A percentile compares a stretch with the other conserved stretches of the same genome.
These are phyloP conservation scores for Obelidium mucronatum DNA, from an alignment of 192 early-diverging fungal species.

Conservation along the genomic window DNA sequence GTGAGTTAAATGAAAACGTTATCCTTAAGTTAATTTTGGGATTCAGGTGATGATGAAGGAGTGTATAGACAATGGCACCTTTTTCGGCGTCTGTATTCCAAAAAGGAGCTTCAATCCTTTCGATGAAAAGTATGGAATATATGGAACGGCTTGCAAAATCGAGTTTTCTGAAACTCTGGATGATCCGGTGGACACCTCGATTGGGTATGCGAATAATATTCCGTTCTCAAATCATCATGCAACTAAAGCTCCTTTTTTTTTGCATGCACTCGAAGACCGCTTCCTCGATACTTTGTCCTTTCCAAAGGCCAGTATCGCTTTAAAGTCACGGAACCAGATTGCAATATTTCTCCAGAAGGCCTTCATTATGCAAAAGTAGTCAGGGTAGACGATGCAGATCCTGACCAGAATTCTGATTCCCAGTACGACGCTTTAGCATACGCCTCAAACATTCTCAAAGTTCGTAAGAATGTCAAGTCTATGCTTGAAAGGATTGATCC, in stretches of 20 bases:
- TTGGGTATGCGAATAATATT: no score
- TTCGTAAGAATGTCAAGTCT: not conserved
- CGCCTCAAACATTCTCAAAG: not conserved
- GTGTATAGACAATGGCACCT: conserved; percentile 9
- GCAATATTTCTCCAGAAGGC: conserved; percentile 17
- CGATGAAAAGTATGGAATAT: not conserved
- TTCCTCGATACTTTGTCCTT: conserved; percentile 24
- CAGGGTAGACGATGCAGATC: conserved; percentile 15
- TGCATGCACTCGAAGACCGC: not conserved
- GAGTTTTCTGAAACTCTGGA: not conserved
- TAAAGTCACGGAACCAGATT: not conserved
- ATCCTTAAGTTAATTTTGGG: not conserved
- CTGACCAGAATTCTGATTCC: not conserved
- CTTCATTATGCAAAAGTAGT: conserved; percentile 13
- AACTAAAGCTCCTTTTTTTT: not conserved
- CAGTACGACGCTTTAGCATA: conserved; percentile 4
- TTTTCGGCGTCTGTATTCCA: conserved; percentile 28
- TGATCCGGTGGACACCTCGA: conserved; percentile 1
- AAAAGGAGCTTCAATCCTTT: conserved; percentile 9
- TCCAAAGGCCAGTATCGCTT: conserved; percentile 17
- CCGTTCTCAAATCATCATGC: no score
- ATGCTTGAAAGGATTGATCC: conserved; percentile 13
- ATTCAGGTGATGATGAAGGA: conserved; percentile 29
- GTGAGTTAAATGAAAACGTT: no score
- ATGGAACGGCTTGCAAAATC: conserved; percentile 7